A percentile compares a stretch with the other conserved stretches of the same genome.
phyloP scores from a whole-genome alignment of 176 grass and related monocot genomes.

The Ananas comosus region DNA sequence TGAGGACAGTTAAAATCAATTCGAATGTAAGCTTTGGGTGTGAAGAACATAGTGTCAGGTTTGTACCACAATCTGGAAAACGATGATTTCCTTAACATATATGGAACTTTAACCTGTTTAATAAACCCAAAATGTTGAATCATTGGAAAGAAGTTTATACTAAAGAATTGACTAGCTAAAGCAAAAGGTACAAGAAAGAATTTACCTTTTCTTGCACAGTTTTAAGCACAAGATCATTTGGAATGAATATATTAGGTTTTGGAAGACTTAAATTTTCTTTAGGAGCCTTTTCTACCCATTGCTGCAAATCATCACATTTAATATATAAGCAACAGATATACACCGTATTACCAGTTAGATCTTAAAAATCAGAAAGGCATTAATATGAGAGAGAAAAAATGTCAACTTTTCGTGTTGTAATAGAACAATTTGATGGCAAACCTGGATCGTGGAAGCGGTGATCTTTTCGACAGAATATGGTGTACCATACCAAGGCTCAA shows the following conservation, averaged over 20 bases:
- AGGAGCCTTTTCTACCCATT: conserved; percentile 78
- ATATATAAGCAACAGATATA: background rate
- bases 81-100: conserved; percentile 62
- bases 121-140: background rate
- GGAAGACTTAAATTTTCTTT: conserved; percentile 64
- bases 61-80: conserved; percentile 96
- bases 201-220: conserved; percentile 60
- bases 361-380: conserved; percentile 12
- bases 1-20: conserved; percentile 91
- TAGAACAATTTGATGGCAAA: conserved; percentile 18
- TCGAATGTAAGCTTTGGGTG: conserved; percentile 66
- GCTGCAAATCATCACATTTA: background rate
- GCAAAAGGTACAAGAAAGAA: background rate
- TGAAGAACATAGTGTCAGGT: conserved; percentile 72
- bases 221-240: conserved; percentile 70
- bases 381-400: background rate
- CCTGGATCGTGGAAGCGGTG: conserved; percentile 45
- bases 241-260: conserved; percentile 84
- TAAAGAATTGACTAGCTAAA: background rate
- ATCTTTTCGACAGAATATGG: conserved; percentile 61
- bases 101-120: conserved; percentile 55
- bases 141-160: background rate
- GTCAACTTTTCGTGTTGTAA: background rate
- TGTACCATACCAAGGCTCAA: conserved; percentile 92
- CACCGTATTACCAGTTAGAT: background rate